Evolutionary conservation across 169 alveolate species (phyloP), one percentile per base, ranked within the genome.

Genomic region (Cryptosporidium ubiquitum): DNA sequence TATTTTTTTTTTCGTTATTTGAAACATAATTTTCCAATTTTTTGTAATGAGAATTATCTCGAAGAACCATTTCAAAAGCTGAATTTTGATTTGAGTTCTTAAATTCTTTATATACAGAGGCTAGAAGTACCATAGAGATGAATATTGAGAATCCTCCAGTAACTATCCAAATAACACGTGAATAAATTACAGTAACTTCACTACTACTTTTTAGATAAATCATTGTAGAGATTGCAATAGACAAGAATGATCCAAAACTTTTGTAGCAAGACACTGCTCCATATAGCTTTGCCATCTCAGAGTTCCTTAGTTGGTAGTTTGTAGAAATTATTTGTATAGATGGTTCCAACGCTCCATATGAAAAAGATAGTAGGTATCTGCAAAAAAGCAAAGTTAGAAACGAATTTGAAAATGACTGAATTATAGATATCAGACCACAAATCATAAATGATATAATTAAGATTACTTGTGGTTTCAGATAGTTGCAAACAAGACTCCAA

Each of bases 401-500:
- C 14, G 85, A 73, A 16, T 39, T 33, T 1, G 42, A 47, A 57
- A 58, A 79, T 64, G 75, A 18, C n/a, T 64, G 73, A n/a, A 61
- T 2, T 6, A 58, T 40, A 20, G 89, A 79, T 29, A 66, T 47
- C 26, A 44, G 40, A 3, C 89, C 89, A 58, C 89, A 79, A 57
- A 79, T 37, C 0, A 64, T 31, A 58, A 79, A 79, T 18, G 75
- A 79, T 57, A 66, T 61, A 35, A 61, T 61, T 40, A 79, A 61
- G 18, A 79, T 33, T 16, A 79, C 18, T 9, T 37, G 51, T 40
- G 74, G 68, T n/a, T 79, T 52, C 44, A 79, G 40, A 47, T 29
- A 61, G 9, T 61, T 64, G 51, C 66, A 79, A 31, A 60, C 68
- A n/a, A 79, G 16, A 61, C 89, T 52, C 89, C 89, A 79, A 35